Evolutionary conservation across 805 yeast species (phyloP).

Genomic region (Wickerhamiella dianesei): DNA sequence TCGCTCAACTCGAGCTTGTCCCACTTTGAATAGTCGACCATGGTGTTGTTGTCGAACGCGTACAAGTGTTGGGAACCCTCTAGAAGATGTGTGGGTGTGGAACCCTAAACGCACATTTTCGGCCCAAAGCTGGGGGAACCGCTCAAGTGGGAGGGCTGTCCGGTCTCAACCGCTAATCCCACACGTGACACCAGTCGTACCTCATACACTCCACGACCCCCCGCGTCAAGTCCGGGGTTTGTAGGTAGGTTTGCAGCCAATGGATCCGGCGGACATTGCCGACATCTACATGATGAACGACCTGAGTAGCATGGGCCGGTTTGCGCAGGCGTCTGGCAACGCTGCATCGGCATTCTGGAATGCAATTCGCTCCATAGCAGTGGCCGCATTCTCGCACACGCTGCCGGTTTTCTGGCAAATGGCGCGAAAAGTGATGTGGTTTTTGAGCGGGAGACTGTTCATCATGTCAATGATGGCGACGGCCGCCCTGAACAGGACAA

Average conservation of each 20-base stretch:
- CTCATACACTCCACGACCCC: too few species aligned
- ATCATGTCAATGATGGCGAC: background rate
- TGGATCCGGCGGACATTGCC: background rate
- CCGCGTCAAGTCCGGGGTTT: background rate
- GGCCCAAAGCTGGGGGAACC: too few species aligned
- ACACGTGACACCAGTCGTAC: too few species aligned
- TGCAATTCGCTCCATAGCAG: background rate
- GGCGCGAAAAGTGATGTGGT: background rate
- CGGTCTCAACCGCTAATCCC: too few species aligned
- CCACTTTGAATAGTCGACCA: conserved; percentile 94
- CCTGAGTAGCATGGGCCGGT: background rate
- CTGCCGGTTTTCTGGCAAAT: background rate
- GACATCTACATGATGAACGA: background rate
- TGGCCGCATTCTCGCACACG: background rate
- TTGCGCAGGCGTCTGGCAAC: background rate
- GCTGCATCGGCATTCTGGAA: background rate
- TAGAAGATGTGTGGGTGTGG: too few species aligned
- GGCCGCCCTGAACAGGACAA: background rate
- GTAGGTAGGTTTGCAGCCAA: background rate
- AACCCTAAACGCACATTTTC: too few species aligned
- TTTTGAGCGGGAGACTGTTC: background rate
- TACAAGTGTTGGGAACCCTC: too few species aligned
- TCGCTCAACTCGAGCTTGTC: conserved; percentile 92
- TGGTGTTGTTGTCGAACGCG: conserved; percentile 33
- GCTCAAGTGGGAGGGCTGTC: too few species aligned